Evolutionary conservation across 345 rosid genomes (phyloP).

Genomic region (Camelina laxa): DNA sequence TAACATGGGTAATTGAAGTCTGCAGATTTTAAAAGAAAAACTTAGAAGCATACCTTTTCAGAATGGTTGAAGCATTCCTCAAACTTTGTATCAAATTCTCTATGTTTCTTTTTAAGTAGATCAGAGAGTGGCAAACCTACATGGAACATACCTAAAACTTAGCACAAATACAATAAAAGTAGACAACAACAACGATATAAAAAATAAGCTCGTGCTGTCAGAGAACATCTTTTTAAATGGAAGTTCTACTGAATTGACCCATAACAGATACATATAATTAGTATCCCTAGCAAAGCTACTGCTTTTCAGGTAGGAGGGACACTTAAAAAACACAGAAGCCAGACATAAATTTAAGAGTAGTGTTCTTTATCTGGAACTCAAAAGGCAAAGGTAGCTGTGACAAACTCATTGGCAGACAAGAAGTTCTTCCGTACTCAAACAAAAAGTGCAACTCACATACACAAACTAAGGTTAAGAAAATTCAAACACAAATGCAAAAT

Average conservation of each 20-base stretch:
- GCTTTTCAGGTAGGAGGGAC: conserved; percentile 5
- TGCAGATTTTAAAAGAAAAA: background rate
- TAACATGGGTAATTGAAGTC: conserved; percentile 8
- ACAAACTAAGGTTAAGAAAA: conserved; percentile 14
- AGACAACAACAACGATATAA: conserved; percentile 25
- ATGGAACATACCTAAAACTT: conserved; percentile 30
- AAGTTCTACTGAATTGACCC: background rate
- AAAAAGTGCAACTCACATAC: conserved; percentile 17
- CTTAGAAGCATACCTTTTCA: conserved; percentile 57
- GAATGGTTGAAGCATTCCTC: conserved; percentile 59
- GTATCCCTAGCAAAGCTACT: background rate
- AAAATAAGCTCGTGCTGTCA: background rate
- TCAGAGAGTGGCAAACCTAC: conserved; percentile 65
- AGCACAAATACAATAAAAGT: conserved; percentile 2
- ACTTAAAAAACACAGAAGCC: background rate
- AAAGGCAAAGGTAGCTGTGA: background rate
- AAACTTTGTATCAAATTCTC: conserved; percentile 76
- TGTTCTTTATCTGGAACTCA: conserved; percentile 8
- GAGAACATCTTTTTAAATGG: background rate
- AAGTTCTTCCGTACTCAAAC: conserved; percentile 23
- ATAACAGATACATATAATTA: background rate
- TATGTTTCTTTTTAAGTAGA: conserved; percentile 59
- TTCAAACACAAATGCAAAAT: background rate
- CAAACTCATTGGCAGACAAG: background rate
- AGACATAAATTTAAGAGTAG: background rate